Conservation (phyloP, 129 eudicot species). For the Pseudognaphalium luteoalbum region DNA sequence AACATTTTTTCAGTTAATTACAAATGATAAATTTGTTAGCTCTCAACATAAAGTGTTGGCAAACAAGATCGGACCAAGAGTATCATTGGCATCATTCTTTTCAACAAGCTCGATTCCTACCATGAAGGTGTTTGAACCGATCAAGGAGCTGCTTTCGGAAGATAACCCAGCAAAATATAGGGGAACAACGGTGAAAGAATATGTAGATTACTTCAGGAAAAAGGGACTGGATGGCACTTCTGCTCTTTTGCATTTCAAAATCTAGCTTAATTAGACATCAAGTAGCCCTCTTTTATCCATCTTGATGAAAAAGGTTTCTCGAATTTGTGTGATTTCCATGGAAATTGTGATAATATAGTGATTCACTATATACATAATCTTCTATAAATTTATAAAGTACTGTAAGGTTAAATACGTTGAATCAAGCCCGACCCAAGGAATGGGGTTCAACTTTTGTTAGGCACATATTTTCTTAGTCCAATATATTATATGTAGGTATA, state of each 20-base stretch:
- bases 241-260: conserved; percentile 41
- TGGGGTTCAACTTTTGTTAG: too few species aligned
- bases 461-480: too few species aligned
- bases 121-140: conserved; percentile 43
- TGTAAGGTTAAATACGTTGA: too few species aligned
- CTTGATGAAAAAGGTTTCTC: neutral
- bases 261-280: conserved; percentile 17
- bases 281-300: neutral
- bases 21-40: conserved; percentile 61
- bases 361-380: neutral
- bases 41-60: conserved; percentile 57
- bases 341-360: neutral
- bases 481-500: too few species aligned
- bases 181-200: conserved; percentile 38
- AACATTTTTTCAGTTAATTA: conserved; percentile 40
- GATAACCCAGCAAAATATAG: conserved; percentile 54
- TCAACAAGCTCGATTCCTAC: conserved; percentile 13
- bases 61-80: conserved; percentile 51
- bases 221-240: conserved; percentile 46
- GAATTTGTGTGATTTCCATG: neutral
- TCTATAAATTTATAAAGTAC: too few species aligned
- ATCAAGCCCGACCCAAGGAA: too few species aligned
- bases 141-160: conserved; percentile 50
- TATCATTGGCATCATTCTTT: conserved; percentile 55
- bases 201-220: neutral